A percentile compares a stretch with the other conserved stretches of the same genome.
Evolutionary conservation across 2,329 filamentous ascomycete genomes (phyloP).

Genomic region (Aspergillus sp.): DNA sequence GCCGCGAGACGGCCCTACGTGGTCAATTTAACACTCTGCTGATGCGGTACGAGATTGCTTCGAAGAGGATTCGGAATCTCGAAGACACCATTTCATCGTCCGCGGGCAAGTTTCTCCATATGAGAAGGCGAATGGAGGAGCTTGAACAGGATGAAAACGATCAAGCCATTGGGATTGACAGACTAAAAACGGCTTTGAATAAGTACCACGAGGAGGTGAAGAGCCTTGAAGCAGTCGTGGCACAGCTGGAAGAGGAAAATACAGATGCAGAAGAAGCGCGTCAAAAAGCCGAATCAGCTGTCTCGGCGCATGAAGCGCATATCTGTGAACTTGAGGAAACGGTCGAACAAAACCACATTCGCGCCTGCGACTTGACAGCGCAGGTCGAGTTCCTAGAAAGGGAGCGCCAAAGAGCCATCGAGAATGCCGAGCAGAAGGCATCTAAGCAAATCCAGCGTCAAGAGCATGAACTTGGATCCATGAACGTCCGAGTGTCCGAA

Average conservation of each 20-base stretch:
- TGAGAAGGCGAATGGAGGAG: slow-evolving; percentile 34
- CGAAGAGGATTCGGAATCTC: slow-evolving; percentile 27
- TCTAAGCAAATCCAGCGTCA: not conserved
- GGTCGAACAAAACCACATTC: slow-evolving; percentile 26
- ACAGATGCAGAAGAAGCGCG: slow-evolving; percentile 23
- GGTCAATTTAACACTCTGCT: slow-evolving; percentile 37
- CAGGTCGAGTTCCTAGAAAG: slow-evolving; percentile 24
- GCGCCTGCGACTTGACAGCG: slow-evolving; percentile 24
- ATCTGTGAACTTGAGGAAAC: slow-evolving; percentile 30
- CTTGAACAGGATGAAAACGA: slow-evolving; percentile 33
- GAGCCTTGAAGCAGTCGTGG: slow-evolving; percentile 34
- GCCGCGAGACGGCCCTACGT: slow-evolving; percentile 33
- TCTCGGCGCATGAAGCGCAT: slow-evolving; percentile 23
- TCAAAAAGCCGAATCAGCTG: slow-evolving; percentile 24
- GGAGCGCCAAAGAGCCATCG: slow-evolving; percentile 14
- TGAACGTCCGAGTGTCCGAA: slow-evolving; percentile 35
- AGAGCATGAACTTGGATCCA: slow-evolving; percentile 26
- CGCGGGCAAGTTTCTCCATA: slow-evolving; percentile 37
- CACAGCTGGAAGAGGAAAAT: slow-evolving; percentile 32
- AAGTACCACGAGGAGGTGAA: slow-evolving; percentile 37
- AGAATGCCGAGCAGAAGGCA: slow-evolving; percentile 10
- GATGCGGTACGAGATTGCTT: slow-evolving; percentile 27
- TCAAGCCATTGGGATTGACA: slow-evolving; percentile 32
- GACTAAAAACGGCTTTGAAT: slow-evolving; percentile 33
- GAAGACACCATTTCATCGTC: slow-evolving; percentile 33